A percentile compares a stretch with the other conserved stretches of the same genome.
Evolutionary conservation across 2,329 filamentous ascomycete species (phyloP).

Genomic region (Colletotrichum karsti): DNA sequence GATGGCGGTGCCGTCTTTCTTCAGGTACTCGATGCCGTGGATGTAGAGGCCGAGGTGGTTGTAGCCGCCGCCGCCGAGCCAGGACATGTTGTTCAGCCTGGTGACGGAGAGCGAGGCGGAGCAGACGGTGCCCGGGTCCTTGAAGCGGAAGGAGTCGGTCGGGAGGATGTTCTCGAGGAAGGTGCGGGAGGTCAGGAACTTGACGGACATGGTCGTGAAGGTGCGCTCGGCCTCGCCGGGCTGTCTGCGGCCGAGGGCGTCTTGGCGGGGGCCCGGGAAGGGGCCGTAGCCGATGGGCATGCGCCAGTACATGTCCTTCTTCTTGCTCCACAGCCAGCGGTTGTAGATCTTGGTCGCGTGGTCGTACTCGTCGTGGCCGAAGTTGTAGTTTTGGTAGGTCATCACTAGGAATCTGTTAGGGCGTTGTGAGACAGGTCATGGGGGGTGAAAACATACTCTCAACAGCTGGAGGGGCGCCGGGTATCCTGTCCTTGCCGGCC

Average conservation of each 20-base stretch:
- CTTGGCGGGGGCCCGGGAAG: constrained; percentile 46
- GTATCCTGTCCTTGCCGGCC: constrained; percentile 52
- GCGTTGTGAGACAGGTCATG: too few species aligned
- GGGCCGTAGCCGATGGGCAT: constrained; percentile 56
- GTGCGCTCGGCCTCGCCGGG: constrained; percentile 36
- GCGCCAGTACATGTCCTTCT: constrained; percentile 48
- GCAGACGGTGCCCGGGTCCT: constrained; percentile 50
- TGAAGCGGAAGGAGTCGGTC: constrained; percentile 49
- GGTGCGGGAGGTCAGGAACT: constrained; percentile 59
- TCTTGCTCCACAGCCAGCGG: constrained; percentile 53
- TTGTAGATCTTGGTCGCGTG: constrained; percentile 58
- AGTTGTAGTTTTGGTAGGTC: constrained; percentile 58
- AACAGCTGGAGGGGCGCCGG: not conserved
- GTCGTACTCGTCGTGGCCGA: constrained; percentile 67
- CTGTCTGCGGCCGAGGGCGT: constrained; percentile 16
- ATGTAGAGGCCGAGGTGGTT: constrained; percentile 67
- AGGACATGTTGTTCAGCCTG: constrained; percentile 60
- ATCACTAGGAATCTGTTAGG: constrained; percentile 37
- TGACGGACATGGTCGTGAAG: constrained; percentile 55
- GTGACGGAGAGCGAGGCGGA: constrained; percentile 51
- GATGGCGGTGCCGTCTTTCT: constrained; percentile 54
- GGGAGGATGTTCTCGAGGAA: constrained; percentile 58
- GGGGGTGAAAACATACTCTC: not conserved
- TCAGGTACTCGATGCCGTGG: constrained; percentile 67
- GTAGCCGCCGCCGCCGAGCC: constrained; percentile 69